phyloP scores from a whole-genome alignment of 495 filamentous ascomycete genomes.

The Talaromyces thailandensis region DNA sequence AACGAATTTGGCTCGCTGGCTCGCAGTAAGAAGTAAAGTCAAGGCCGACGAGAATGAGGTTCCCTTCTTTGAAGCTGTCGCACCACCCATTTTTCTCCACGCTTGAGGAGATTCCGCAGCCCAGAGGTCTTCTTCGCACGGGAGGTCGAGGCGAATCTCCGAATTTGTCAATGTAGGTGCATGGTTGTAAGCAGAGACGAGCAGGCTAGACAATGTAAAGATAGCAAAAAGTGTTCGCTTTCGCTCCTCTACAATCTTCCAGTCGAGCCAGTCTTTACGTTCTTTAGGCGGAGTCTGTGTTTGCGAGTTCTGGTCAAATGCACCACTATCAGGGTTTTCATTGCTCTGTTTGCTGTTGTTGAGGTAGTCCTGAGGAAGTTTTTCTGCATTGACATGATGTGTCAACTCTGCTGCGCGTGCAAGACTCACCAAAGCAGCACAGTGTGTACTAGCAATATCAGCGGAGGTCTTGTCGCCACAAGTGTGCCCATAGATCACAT shows the following conservation, averaged over 20 bases:
- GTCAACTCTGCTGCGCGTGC: slow-evolving; percentile 76
- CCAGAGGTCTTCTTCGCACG: slow-evolving; percentile 92
- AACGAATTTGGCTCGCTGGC: slow-evolving; percentile 59
- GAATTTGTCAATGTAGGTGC: slow-evolving; percentile 87
- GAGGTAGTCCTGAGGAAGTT: slow-evolving; percentile 32
- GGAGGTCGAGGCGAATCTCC: slow-evolving; percentile 82
- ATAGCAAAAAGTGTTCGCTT: slow-evolving; percentile 91
- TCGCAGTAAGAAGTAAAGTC: slow-evolving; percentile 69
- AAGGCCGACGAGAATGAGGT: slow-evolving; percentile 68
- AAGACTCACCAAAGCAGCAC: slow-evolving; percentile 81
- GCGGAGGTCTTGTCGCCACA: slow-evolving; percentile 85
- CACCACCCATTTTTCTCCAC: slow-evolving; percentile 72
- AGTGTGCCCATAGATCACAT: slow-evolving; percentile 92
- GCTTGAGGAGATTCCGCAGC: slow-evolving; percentile 67
- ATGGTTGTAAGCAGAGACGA: slow-evolving; percentile 90
- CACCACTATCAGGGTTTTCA: neutral
- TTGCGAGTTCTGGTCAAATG: slow-evolving; percentile 21
- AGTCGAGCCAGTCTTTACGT: slow-evolving; percentile 76
- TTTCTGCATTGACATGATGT: slow-evolving; percentile 33
- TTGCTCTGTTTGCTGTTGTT: slow-evolving; percentile 8
- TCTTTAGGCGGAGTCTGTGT: slow-evolving; percentile 47
- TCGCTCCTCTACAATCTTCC: slow-evolving; percentile 83
- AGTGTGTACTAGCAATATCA: slow-evolving; percentile 87
- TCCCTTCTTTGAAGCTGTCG: slow-evolving; percentile 51
- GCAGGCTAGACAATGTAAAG: slow-evolving; percentile 81